Conservation (phyloP, 2,329 filamentous ascomycete genomes). For the Neofusicoccum ribis region DNA sequence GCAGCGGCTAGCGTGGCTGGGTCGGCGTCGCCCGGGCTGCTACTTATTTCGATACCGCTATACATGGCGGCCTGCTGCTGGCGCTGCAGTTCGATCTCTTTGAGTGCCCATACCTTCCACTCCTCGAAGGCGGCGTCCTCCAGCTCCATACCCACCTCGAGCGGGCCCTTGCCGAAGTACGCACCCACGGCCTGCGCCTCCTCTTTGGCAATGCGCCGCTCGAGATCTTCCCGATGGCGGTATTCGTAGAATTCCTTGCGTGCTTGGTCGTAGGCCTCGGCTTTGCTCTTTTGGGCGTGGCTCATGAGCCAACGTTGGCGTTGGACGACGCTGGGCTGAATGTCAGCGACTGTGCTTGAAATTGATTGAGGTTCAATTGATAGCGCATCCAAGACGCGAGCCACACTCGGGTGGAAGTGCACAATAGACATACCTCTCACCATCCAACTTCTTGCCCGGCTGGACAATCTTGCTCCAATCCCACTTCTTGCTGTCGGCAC, state of each 20-base stretch:
- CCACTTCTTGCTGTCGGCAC: slow-evolving; percentile 72
- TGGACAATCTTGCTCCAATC: slow-evolving; percentile 83
- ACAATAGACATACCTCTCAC: slow-evolving; percentile 68
- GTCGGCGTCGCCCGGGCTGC: slow-evolving; percentile 23
- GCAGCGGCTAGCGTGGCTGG: slow-evolving; percentile 33
- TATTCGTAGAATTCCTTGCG: slow-evolving; percentile 88
- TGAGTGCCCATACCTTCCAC: slow-evolving; percentile 79
- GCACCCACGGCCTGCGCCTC: slow-evolving; percentile 84
- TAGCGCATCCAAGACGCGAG: background rate
- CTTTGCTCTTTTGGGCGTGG: slow-evolving; percentile 55
- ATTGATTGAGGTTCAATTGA: no score
- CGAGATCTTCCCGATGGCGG: slow-evolving; percentile 79
- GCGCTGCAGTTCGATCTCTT: slow-evolving; percentile 51
- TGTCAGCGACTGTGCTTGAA: background rate
- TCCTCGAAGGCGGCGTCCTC: slow-evolving; percentile 78
- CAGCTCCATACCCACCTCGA: slow-evolving; percentile 77
- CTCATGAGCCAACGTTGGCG: slow-evolving; percentile 82
- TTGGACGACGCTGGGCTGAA: slow-evolving; percentile 73
- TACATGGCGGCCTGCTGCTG: slow-evolving; percentile 49
- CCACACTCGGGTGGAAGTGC: background rate
- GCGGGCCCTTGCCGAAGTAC: slow-evolving; percentile 76
- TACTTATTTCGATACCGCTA: slow-evolving; percentile 37
- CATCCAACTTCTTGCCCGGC: slow-evolving; percentile 72
- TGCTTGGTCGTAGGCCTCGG: slow-evolving; percentile 78
- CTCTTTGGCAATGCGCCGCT: slow-evolving; percentile 79